Conservation (phyloP, 2,329 filamentous ascomycete species). For the Sporothrix curviconia region DNA sequence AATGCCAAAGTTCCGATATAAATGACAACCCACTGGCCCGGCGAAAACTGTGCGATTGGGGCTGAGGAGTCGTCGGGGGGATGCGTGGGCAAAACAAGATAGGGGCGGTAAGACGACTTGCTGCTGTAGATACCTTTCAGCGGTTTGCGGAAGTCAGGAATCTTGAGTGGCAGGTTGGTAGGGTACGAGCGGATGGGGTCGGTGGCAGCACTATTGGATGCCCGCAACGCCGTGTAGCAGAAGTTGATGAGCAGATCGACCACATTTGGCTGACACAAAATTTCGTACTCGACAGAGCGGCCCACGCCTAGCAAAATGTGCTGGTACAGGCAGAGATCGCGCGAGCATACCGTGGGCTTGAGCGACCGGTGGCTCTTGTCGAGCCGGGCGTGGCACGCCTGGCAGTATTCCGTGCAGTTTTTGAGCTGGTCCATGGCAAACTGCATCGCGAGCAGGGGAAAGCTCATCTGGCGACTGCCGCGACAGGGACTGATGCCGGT, state of each 20-base stretch:
- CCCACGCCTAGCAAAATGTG: slow-evolving; percentile 84
- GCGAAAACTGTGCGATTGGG: not conserved
- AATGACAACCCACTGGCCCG: slow-evolving; percentile 13
- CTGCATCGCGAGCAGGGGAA: slow-evolving; percentile 59
- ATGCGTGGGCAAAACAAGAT: not conserved
- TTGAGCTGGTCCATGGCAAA: slow-evolving; percentile 71
- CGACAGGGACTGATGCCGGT: not conserved
- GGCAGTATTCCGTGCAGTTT: slow-evolving; percentile 78
- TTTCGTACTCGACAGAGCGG: slow-evolving; percentile 77
- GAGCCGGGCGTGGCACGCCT: slow-evolving; percentile 71
- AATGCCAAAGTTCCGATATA: not conserved
- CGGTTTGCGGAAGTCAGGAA: not conserved
- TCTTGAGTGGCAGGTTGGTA: not conserved
- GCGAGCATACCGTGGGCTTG: slow-evolving; percentile 73
- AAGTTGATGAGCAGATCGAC: slow-evolving; percentile 81
- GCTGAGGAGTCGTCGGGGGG: not conserved
- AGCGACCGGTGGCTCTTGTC: slow-evolving; percentile 59
- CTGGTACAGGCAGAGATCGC: slow-evolving; percentile 73
- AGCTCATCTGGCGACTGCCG: slow-evolving; percentile 28
- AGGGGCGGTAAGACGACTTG: not conserved
- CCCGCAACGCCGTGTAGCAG: slow-evolving; percentile 55
- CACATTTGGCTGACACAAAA: slow-evolving; percentile 69
- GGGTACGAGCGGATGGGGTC: not conserved
- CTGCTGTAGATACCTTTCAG: slow-evolving; percentile 26
- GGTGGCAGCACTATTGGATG: slow-evolving; percentile 23